Percentiles rank a stretch among this genome's conserved stretches.
Evolutionary conservation across 2,329 filamentous ascomycete genomes (phyloP).

Genomic region (Arachnopeziza araneosa): DNA sequence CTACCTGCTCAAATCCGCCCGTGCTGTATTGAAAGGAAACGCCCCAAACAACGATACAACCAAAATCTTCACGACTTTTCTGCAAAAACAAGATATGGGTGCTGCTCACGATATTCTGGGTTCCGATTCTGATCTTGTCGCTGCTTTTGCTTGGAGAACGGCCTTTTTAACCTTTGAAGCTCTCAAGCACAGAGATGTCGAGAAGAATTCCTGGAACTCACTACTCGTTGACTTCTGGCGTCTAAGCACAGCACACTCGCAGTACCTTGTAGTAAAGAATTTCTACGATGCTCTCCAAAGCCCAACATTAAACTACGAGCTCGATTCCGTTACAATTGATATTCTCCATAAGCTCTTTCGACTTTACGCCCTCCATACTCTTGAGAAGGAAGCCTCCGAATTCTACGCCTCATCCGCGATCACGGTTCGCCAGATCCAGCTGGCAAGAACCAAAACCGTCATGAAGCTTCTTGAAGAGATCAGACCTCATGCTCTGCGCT

Average conservation of each 20-base stretch:
- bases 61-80: constrained; percentile 59
- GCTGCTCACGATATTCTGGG: constrained; percentile 71
- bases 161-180: constrained; percentile 72
- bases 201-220: constrained; percentile 73
- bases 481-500: constrained; percentile 63
- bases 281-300: constrained; percentile 66
- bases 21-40: constrained; percentile 60
- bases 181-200: constrained; percentile 65
- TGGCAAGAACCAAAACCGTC: constrained; percentile 61
- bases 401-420: constrained; percentile 67
- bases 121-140: constrained; percentile 63
- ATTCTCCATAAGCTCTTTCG: constrained; percentile 63
- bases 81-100: constrained; percentile 60
- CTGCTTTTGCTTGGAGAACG: constrained; percentile 70
- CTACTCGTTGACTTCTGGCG: constrained; percentile 75
- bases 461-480: constrained; percentile 67
- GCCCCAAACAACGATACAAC: constrained; percentile 63
- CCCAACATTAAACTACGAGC: constrained; percentile 42
- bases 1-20: constrained; percentile 69
- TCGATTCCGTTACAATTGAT: constrained; percentile 51
- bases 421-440: constrained; percentile 66
- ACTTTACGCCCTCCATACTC: constrained; percentile 58
- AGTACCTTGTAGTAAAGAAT: constrained; percentile 74
- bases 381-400: constrained; percentile 64
- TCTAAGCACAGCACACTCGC: constrained; percentile 67